A percentile compares a stretch with the other conserved stretches of the same genome.
Evolutionary conservation across 2,329 filamentous ascomycete species (phyloP).

Genomic region (Ascochyta rabiei): DNA sequence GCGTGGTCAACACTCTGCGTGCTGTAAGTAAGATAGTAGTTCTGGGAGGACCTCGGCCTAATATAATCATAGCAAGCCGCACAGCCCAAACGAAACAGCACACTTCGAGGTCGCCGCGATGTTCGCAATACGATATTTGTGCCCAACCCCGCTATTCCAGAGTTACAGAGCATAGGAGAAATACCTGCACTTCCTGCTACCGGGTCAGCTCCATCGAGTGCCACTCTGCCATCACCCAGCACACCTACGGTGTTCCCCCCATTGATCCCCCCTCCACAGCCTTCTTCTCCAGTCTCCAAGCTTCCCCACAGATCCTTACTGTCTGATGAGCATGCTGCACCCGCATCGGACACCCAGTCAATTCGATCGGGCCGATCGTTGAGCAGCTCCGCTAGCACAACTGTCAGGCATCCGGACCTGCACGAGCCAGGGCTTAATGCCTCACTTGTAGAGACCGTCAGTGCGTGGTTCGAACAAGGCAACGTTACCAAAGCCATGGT

Average conservation of each 20-base stretch:
- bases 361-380: constrained; percentile 87
- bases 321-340: constrained; percentile 60
- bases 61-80: constrained; percentile 57
- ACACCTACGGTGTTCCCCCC: constrained; percentile 20
- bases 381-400: constrained; percentile 65
- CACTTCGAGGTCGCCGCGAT: constrained; percentile 85
- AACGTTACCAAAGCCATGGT: constrained; percentile 73
- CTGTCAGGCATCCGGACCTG: constrained; percentile 80
- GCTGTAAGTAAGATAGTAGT: constrained; percentile 47
- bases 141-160: constrained; percentile 54
- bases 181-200: constrained; percentile 32
- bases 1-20: constrained; percentile 74
- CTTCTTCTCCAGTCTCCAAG: constrained; percentile 45
- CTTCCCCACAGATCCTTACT: constrained; percentile 42
- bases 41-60: constrained; percentile 16
- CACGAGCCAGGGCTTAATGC: constrained; percentile 79
- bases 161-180: constrained; percentile 47
- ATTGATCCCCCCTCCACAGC: constrained; percentile 37
- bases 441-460: constrained; percentile 92
- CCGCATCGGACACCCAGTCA: constrained; percentile 83
- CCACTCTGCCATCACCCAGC: constrained; percentile 18
- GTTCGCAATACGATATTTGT: constrained; percentile 90
- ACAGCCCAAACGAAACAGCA: constrained; percentile 66
- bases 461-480: constrained; percentile 78
- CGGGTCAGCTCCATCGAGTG: constrained; percentile 19